These are phyloP conservation scores for Senna siamea DNA, from an alignment of 306 rosid species.

Conservation along the genomic window DNA sequence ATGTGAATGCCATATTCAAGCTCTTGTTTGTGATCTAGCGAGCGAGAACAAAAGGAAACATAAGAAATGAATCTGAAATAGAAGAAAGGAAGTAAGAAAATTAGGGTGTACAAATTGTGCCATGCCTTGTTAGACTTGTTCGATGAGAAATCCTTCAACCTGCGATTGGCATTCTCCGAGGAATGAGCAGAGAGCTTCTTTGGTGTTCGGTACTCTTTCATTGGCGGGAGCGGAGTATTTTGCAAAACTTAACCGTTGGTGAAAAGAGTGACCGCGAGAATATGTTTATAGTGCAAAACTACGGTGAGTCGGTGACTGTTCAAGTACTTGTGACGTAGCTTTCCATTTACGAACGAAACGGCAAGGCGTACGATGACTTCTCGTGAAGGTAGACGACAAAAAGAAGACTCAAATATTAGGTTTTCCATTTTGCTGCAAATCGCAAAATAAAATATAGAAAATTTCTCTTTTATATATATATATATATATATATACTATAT, in stretches of 20 bases:
- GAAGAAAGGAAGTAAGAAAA: background rate
- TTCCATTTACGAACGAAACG: no score
- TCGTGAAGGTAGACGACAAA: background rate
- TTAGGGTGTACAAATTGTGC: background rate
- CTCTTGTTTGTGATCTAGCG: slow-evolving; percentile 39
- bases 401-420: background rate
- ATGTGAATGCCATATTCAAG: slow-evolving; percentile 33
- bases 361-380: background rate
- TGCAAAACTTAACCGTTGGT: background rate
- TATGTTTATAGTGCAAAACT: background rate
- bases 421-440: slow-evolving; percentile 2
- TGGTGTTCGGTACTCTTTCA: slow-evolving; percentile 15
- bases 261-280: background rate
- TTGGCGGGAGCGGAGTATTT: slow-evolving; percentile 7
- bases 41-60: slow-evolving; percentile 2
- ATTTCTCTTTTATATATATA: no score
- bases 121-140: slow-evolving; percentile 12
- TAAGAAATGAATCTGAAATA: background rate
- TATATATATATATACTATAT: no score
- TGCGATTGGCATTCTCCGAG: slow-evolving; percentile 2
- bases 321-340: no score
- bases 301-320: no score
- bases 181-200: background rate
- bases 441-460: no score
- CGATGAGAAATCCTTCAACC: slow-evolving; percentile 28